Evolutionary conservation across 2,329 filamentous ascomycete genomes (phyloP), one percentile per base, ranked within the genome.

Genomic region (Aspergillus ruber): DNA sequence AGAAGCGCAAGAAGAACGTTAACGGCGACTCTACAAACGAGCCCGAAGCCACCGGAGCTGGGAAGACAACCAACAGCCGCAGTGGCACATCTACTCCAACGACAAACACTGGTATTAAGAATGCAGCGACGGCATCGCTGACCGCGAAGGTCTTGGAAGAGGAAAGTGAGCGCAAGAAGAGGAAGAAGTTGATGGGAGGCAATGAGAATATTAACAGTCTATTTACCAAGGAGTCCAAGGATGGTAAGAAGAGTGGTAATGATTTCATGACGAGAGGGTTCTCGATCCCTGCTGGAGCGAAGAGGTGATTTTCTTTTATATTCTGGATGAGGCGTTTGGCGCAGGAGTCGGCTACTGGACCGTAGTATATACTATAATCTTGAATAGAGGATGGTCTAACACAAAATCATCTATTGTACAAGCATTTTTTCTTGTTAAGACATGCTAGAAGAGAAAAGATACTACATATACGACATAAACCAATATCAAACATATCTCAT

Each of bases 81-180:
- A 65, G 62, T 50, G 59, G 58, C 42, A 59, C 61, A 44, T 56
- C 66, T 3, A 72, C 63, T 0, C 55, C 64, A 17, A 65, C 66
- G 1, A 53, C 69, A 4, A 46, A 32, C n/a, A 17, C 36, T 45
- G 82, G 85, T 9, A 95, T 97, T 67, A 95, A 95, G 66, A 95
- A 97, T 58, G 76, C 88, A 0, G 80, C 88, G 47, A 93, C 93
- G 0, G 90, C 91, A 0, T 86, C 83, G 3, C 71, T 98, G 39
- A 95, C 91, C 0, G 87, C 86, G 0, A 90, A 84, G 57, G 90
- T 98, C 0, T 67, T 97, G 21, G 85, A 86, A 20, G 91, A 97
- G 60, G 88, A 96, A 65, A 86, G 91, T 44, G 83, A 86, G 60
- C 78, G 80, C 47, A 90, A 89, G 55, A 95, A 91, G 71, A 75